Conservation (phyloP, 2,329 filamentous ascomycete species). For the Hansfordia pulvinata region DNA sequence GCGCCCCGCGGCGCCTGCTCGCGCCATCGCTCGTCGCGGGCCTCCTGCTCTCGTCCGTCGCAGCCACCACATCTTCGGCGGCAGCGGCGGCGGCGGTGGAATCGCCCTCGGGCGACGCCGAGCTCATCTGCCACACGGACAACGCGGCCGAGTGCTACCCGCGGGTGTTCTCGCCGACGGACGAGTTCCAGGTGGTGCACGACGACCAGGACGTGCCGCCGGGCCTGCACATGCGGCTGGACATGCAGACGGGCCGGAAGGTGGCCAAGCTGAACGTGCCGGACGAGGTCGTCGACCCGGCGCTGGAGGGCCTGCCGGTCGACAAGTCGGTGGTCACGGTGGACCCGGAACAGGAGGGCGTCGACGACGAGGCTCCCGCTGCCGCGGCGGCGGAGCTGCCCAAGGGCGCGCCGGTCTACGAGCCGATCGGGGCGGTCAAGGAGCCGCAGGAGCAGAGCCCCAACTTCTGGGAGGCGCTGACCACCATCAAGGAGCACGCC, state of each 20-base stretch:
- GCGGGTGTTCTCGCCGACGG: constrained; percentile 46
- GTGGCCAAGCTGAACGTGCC: constrained; percentile 55
- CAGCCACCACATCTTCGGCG: constrained; percentile 16
- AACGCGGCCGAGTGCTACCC: constrained; percentile 52
- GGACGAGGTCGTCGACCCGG: constrained; percentile 27
- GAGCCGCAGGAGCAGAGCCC: constrained; percentile 27
- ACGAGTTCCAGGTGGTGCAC: constrained; percentile 49
- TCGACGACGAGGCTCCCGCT: constrained; percentile 9
- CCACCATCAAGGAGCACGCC: constrained; percentile 30
- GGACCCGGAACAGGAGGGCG: no score
- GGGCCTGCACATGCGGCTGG: constrained; percentile 52
- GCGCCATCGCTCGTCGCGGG: constrained; percentile 7
- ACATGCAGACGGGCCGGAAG: constrained; percentile 48
- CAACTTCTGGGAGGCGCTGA: constrained; percentile 32
- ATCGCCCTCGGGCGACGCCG: constrained; percentile 25
- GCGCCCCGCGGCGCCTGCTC: constrained; percentile 4
- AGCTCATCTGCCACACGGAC: constrained; percentile 51
- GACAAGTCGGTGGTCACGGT: constrained; percentile 40
- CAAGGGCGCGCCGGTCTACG: constrained; percentile 40
- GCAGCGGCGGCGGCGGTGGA: constrained; percentile 10
- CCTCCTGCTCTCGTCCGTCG: constrained; percentile 7
- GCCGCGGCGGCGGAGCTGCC: constrained; percentile 21
- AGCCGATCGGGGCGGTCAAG: constrained; percentile 42
- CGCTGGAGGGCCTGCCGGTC: constrained; percentile 34
- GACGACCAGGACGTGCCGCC: constrained; percentile 52